Evolutionary conservation across 352 stramenopile genomes (phyloP), one percentile per base, ranked within the genome.

Genomic region (Hyphochytrium catenoides): DNA sequence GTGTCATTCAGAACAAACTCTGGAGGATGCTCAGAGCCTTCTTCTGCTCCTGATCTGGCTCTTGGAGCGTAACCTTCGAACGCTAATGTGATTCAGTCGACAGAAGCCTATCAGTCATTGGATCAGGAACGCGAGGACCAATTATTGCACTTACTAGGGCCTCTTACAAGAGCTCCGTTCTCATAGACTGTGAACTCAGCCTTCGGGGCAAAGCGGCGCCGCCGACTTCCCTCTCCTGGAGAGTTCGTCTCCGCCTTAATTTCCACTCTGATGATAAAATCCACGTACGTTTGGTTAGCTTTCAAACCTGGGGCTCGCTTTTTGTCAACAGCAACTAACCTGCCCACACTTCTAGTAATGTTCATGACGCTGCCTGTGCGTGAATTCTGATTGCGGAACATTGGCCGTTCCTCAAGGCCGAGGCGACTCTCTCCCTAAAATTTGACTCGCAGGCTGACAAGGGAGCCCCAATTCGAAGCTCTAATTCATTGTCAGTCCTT

Each of bases 181-280:
- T 82, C 67, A 35, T 82, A 64, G 11, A 82, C 57, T 17, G 60
- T 68, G 44, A 82, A 82, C 54, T 82, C 67, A 37, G 78, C 59
- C 47, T 76, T 76, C 14, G 67, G 67, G 16, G 78, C 56, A 44
- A 59, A 74, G 5, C 67, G 64, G 0, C 67, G 64, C 16, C 57
- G 57, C 33, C 64, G 54, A 0, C 56, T 60, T 4, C 62, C 53
- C 31, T 82, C 67, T 19, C 64, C 64, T 11, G 67, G 67, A 18
- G 64, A 76, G 37, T 64, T 82, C 11, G 67, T 82, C 52, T 82
- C 67, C 9, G 67, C 67, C 50, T 82, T 82, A n/a, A 82, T 59
- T 33, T 82, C 64, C 18, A 82, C 67, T 44, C 60, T n/a, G n/a
- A n/a, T n/a, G n/a, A n/a, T n/a, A n/a, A n/a, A n/a, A n/a, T n/a